Evolutionary conservation across 257 asterid genomes (phyloP).

Genomic region (Solanum ossicruentum): DNA sequence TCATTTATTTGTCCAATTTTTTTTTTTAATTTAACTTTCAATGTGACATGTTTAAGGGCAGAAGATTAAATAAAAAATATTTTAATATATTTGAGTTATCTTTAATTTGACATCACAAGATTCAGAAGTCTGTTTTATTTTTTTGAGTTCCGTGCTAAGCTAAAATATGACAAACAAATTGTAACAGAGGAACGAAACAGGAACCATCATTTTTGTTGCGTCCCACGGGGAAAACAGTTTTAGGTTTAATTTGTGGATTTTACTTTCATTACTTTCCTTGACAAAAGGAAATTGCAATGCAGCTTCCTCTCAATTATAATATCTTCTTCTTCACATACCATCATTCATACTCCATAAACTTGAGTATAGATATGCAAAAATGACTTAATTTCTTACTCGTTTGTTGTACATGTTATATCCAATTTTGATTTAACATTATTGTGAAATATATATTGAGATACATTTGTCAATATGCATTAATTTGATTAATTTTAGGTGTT

Average conservation of each 20-base stretch:
- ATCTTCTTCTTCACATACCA: not conserved
- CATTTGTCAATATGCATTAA: not conserved
- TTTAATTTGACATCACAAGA: too few species aligned
- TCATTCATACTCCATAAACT: not conserved
- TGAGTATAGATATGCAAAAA: not conserved
- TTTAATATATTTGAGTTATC: too few species aligned
- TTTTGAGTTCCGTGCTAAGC: not conserved
- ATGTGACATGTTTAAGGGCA: too few species aligned
- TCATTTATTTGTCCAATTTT: too few species aligned
- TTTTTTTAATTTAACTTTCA: too few species aligned
- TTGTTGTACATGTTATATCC: not conserved
- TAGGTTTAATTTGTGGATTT: not conserved
- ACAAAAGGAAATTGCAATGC: not conserved
- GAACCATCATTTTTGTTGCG: not conserved
- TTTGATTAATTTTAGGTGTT: not conserved
- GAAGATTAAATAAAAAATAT: too few species aligned
- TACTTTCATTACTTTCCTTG: not conserved
- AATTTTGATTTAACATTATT: not conserved
- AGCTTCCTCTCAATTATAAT: not conserved
- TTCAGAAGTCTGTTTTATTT: too few species aligned
- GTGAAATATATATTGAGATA: not conserved
- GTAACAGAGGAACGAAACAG: not conserved
- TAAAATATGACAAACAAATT: not conserved
- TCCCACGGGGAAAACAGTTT: not conserved
- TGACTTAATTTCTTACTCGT: not conserved